phyloP scores from a whole-genome alignment of 257 asterid genomes.

The Catharanthus roseus region DNA sequence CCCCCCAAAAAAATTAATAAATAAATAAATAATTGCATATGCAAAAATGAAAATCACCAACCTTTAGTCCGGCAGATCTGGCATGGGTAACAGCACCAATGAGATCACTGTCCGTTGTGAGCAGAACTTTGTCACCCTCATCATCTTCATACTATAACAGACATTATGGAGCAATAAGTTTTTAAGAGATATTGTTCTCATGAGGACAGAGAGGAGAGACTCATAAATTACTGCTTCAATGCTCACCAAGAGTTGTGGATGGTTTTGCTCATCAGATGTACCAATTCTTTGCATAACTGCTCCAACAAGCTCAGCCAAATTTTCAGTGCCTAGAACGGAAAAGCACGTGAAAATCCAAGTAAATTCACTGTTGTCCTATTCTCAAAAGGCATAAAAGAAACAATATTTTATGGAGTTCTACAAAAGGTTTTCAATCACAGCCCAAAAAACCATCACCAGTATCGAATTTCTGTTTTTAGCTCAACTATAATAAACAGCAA shows the following conservation, averaged over 20 bases:
- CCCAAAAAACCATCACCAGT: background rate
- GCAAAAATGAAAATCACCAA: conserved; percentile 21
- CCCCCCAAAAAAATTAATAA: background rate
- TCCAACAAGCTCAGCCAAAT: conserved; percentile 68
- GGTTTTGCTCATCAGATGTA: conserved; percentile 29
- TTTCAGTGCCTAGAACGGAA: conserved; percentile 56
- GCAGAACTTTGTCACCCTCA: conserved; percentile 90
- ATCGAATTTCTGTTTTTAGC: background rate
- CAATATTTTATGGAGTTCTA: background rate
- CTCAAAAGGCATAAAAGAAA: background rate
- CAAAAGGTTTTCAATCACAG: background rate
- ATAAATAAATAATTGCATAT: no score
- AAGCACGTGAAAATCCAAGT: background rate
- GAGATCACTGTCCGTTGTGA: conserved; percentile 74
- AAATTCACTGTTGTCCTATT: background rate
- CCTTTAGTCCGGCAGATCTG: conserved; percentile 66
- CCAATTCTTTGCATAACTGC: conserved; percentile 74
- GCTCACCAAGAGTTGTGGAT: conserved; percentile 81
- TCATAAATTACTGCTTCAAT: conserved; percentile 10
- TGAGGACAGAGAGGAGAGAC: background rate
- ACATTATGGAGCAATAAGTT: background rate
- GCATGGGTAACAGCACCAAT: conserved; percentile 70
- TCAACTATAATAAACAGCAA: conserved; percentile 1
- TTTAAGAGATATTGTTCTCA: background rate
- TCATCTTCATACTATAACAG: conserved; percentile 80